Evolutionary conservation across 2,329 filamentous ascomycete species (phyloP).

Genomic region (Aspergillus fijiensis): DNA sequence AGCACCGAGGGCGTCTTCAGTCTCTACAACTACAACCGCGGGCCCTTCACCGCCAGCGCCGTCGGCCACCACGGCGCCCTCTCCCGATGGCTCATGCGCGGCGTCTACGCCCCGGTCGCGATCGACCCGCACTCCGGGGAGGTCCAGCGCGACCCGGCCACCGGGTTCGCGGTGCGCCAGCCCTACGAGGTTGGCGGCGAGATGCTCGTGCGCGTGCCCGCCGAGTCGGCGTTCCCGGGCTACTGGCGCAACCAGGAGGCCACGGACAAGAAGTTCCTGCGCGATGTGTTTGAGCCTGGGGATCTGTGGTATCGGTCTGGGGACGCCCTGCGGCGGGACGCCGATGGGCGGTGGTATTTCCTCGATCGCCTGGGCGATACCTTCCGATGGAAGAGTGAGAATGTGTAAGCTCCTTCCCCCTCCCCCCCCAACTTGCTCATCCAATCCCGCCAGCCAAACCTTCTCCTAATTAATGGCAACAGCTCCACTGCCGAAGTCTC

Average conservation of each 20-base stretch:
- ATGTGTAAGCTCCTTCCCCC: constrained; percentile 49
- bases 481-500: constrained; percentile 63
- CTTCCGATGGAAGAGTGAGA: constrained; percentile 72
- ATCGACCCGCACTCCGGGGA: constrained; percentile 68
- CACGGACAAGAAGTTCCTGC: constrained; percentile 64
- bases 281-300: constrained; percentile 64
- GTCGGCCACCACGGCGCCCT: constrained; percentile 72
- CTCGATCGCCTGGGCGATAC: constrained; percentile 70
- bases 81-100: constrained; percentile 52
- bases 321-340: constrained; percentile 62
- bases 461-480: not conserved
- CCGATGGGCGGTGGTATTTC: constrained; percentile 68
- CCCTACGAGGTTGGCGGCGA: constrained; percentile 71
- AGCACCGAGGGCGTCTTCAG: constrained; percentile 70
- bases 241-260: constrained; percentile 69
- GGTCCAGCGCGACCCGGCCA: constrained; percentile 64
- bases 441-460: not conserved
- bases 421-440: no score
- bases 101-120: constrained; percentile 64
- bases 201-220: constrained; percentile 64
- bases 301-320: constrained; percentile 69
- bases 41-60: constrained; percentile 62
- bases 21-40: constrained; percentile 59
- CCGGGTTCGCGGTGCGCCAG: constrained; percentile 64
- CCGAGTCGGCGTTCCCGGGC: constrained; percentile 62